A percentile compares a stretch with the other conserved stretches of the same genome.
Conservation (phyloP, 108 stramenopile genomes). For the Pseudonitzschia pungens region DNA sequence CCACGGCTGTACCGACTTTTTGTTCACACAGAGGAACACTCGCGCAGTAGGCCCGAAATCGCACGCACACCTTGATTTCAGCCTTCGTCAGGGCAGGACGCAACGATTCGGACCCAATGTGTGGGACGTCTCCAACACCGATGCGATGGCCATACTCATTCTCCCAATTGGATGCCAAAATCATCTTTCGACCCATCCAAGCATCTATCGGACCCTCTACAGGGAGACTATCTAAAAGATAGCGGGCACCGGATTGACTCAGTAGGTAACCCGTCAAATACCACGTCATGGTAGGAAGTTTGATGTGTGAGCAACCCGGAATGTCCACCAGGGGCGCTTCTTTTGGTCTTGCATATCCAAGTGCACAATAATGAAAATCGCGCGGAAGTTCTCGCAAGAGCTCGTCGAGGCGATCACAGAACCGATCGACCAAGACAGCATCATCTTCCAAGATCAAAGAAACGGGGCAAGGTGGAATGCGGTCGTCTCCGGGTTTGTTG, state of each 20-base stretch:
- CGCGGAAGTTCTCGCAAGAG: slow-evolving; percentile 75
- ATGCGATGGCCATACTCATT: slow-evolving; percentile 61
- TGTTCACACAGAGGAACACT: slow-evolving; percentile 69
- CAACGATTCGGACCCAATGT: not conserved
- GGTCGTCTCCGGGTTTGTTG: not conserved
- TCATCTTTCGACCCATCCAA: slow-evolving; percentile 40
- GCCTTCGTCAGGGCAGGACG: slow-evolving; percentile 37
- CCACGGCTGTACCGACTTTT: slow-evolving; percentile 44
- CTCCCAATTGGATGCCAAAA: slow-evolving; percentile 69
- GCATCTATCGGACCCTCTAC: slow-evolving; percentile 50
- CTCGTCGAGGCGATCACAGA: slow-evolving; percentile 59
- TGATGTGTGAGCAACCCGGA: slow-evolving; percentile 56
- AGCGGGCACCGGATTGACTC: slow-evolving; percentile 25
- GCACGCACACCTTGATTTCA: slow-evolving; percentile 55
- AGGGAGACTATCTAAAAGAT: slow-evolving; percentile 35
- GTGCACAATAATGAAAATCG: slow-evolving; percentile 85
- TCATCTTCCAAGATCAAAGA: slow-evolving; percentile 83
- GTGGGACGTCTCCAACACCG: slow-evolving; percentile 56
- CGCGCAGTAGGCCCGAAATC: slow-evolving; percentile 81
- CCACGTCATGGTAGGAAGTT: slow-evolving; percentile 79
- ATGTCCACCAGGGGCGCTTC: slow-evolving; percentile 66
- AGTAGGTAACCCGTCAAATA: slow-evolving; percentile 80
- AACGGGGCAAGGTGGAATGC: slow-evolving; percentile 67
- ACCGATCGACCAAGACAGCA: slow-evolving; percentile 79
- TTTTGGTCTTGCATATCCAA: slow-evolving; percentile 82